A percentile compares a stretch with the other conserved stretches of the same genome.
Conservation (phyloP, 495 filamentous ascomycete genomes). For the Elaphomyces granulatus region DNA sequence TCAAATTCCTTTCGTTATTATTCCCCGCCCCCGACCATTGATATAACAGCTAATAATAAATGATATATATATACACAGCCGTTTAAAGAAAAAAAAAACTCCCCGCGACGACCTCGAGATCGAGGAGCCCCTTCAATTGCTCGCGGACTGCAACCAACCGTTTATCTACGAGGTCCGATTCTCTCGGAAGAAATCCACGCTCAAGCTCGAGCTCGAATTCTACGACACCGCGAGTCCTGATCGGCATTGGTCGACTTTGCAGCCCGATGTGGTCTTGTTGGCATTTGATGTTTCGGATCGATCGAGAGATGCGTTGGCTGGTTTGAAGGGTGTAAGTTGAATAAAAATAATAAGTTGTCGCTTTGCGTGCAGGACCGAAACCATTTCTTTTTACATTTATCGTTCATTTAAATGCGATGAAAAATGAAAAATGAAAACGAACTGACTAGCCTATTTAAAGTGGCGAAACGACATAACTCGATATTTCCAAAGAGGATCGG, state of each 20-base stretch:
- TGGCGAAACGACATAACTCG: slow-evolving; percentile 56
- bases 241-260: slow-evolving; percentile 55
- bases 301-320: slow-evolving; percentile 44
- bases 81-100: neutral
- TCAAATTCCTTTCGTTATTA: slow-evolving; percentile 9
- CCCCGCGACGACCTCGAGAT: slow-evolving; percentile 19
- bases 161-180: slow-evolving; percentile 65
- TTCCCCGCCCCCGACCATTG: slow-evolving; percentile 9
- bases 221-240: slow-evolving; percentile 66
- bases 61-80: slow-evolving; percentile 7
- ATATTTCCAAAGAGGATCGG: slow-evolving; percentile 44
- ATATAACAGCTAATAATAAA: slow-evolving; percentile 5
- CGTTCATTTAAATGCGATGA: slow-evolving; percentile 6
- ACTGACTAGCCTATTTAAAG: slow-evolving; percentile 16
- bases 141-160: slow-evolving; percentile 69
- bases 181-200: slow-evolving; percentile 42
- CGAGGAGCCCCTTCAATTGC: no score
- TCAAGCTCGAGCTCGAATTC: slow-evolving; percentile 66
- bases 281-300: slow-evolving; percentile 71
- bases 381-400: no score
- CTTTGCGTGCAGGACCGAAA: no score
- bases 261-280: slow-evolving; percentile 58
- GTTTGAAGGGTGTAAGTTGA: slow-evolving; percentile 46
- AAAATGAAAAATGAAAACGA: slow-evolving; percentile 2
- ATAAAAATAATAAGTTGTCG: no score